A percentile compares a stretch with the other conserved stretches of the same genome.
Conservation (phyloP, 2,329 filamentous ascomycete species). For the Mollisiaceae sp. region DNA sequence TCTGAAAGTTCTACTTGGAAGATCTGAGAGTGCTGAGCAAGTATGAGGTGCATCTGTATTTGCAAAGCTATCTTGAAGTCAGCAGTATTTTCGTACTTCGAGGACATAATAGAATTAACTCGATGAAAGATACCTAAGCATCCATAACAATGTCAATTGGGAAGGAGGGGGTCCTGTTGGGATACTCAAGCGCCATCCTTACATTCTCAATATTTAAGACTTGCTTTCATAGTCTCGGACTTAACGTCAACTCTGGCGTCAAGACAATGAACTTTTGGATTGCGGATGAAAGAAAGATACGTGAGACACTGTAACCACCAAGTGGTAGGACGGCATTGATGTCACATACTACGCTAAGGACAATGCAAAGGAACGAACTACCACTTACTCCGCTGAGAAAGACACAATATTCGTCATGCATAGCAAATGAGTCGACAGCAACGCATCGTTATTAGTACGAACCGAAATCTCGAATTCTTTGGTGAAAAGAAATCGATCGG, state of each 20-base stretch:
- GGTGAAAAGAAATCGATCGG: background rate
- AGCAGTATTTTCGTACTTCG: background rate
- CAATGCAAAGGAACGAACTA: background rate
- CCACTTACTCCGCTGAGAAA: background rate
- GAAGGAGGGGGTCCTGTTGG: too few relatives aligned
- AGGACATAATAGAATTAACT: too few relatives aligned
- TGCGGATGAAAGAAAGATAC: background rate
- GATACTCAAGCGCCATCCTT: too few relatives aligned
- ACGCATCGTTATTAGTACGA: background rate
- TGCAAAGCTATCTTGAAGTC: background rate
- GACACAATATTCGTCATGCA: constrained; percentile 1
- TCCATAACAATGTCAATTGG: too few relatives aligned
- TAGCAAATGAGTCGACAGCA: background rate
- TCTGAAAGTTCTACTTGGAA: background rate
- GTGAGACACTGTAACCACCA: background rate
- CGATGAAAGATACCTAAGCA: too few relatives aligned
- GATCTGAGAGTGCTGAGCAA: background rate
- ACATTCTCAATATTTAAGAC: too few relatives aligned
- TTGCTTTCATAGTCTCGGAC: too few relatives aligned
- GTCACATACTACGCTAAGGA: background rate
- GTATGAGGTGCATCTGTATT: background rate
- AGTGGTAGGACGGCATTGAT: background rate
- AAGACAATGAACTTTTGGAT: too few relatives aligned
- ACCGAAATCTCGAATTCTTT: background rate
- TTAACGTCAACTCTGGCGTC: too few relatives aligned